Base-by-base conservation (phyloP, 495 filamentous ascomycete species). In the Gamarada debralockiae region DNA sequence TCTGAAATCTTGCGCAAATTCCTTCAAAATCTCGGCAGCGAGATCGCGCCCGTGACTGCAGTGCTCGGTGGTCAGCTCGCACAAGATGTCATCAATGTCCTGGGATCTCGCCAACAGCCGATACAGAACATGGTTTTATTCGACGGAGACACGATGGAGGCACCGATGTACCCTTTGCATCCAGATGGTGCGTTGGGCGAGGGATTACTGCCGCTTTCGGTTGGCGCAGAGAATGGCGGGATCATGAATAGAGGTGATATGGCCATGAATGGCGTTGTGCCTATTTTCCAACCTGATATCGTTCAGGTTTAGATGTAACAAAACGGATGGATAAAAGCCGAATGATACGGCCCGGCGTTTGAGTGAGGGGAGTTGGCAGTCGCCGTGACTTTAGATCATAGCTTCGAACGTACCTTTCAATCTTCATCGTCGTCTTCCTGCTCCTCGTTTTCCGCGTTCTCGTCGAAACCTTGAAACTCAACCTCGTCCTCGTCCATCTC, bases 71-170 rank as follows among this genome's bases (percentile, higher is more conserved):
- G 91, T 0, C 81, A 88, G 62, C 74, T 98, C 3, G 91, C 92
- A 2, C 93, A 98, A 70, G 93, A 98, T 65, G 90, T 95, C 17
- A 97, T 98, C 68, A 97, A 97, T 56, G 92, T 97, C 31, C 79
- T 97, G 8, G 89, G 91, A 20, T 79, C 83, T 57, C 78, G 87
- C 37, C 90, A 97, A 70, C 93, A 97, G 67, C 93, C 93, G 2
- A 79, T 97, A 14, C 95, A 97, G 73, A 98, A 98, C 65, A 81
- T 97, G 62, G 75, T 95, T 29, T 71, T 97, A 10, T 96, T 97
- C 64, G 90, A 97, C 66, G 93, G 90, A 1, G 87, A 89, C 58
- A 80, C 75, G 48, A 85, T 82, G 63, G 77, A 85, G 45, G 88
- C 84, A 0, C 84, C 83, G 3, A 84, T 95, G 50, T 93, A 93